These are phyloP conservation scores for Syncephalastrum racemosum DNA, from an alignment of 371 early-diverging fungal genomes.

Conservation along the genomic window DNA sequence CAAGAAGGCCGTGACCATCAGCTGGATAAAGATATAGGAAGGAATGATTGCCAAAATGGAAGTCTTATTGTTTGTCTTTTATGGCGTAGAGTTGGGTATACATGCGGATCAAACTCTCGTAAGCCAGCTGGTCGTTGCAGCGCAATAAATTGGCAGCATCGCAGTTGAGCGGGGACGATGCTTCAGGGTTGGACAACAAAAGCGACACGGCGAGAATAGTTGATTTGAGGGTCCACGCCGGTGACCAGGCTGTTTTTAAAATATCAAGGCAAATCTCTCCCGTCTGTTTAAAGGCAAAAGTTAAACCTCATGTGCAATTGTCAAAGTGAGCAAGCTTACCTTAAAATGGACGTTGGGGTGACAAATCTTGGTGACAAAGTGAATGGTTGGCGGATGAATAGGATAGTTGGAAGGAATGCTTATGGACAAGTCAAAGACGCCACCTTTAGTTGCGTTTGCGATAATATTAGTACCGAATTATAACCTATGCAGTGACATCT, in stretches of 20 bases:
- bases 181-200: slow-evolving; percentile 75
- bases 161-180: slow-evolving; percentile 89
- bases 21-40: no score
- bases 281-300: slow-evolving; percentile 47
- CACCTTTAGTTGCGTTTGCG: slow-evolving; percentile 35
- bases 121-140: slow-evolving; percentile 83
- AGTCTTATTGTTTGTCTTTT: slow-evolving; percentile 5
- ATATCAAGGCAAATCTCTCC: slow-evolving; percentile 88
- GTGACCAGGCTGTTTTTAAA: slow-evolving; percentile 80
- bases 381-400: slow-evolving; percentile 70
- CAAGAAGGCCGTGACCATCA: no score
- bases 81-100: slow-evolving; percentile 79
- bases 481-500: background rate
- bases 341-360: slow-evolving; percentile 83
- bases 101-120: slow-evolving; percentile 84
- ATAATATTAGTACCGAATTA: background rate
- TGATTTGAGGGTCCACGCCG: slow-evolving; percentile 79
- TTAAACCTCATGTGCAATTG: background rate
- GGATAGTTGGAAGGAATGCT: slow-evolving; percentile 67
- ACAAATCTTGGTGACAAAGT: slow-evolving; percentile 77
- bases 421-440: slow-evolving; percentile 59
- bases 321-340: slow-evolving; percentile 28
- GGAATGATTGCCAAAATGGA: background rate
- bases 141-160: slow-evolving; percentile 93
- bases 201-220: slow-evolving; percentile 72